Percentiles rank a stretch among this genome's conserved stretches.
These are phyloP conservation scores for Nematocida ironsii DNA, from an alignment of 371 early-diverging fungal species.

Conservation along the genomic window DNA sequence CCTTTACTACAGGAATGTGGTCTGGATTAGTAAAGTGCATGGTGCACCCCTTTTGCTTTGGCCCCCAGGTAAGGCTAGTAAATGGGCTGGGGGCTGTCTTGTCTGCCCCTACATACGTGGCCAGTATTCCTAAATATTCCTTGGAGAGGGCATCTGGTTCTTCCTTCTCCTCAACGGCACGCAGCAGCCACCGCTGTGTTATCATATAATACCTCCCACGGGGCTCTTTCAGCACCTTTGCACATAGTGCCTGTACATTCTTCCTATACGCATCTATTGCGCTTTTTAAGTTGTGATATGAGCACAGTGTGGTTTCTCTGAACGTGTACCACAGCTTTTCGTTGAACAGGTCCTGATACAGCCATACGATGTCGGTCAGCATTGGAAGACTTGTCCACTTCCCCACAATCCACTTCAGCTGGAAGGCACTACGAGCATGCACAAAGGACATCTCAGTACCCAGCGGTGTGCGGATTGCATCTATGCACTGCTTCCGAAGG, in stretches of 20 bases:
- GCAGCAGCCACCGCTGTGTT: background rate
- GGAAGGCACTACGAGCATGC: background rate
- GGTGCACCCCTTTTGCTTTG: background rate
- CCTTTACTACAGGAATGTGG: background rate
- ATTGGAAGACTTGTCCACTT: constrained; percentile 1
- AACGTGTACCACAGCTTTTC: constrained; percentile 10
- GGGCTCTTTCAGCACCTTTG: background rate
- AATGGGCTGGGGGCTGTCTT: constrained; percentile 25
- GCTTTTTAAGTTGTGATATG: background rate
- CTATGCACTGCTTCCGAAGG: constrained; percentile 10
- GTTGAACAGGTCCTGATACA: constrained; percentile 19
- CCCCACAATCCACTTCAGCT: constrained; percentile 18
- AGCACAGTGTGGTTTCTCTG: background rate
- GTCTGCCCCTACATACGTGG: constrained; percentile 1
- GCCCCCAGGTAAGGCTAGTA: background rate
- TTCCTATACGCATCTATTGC: constrained; percentile 2
- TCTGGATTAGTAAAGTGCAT: background rate
- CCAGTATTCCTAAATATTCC: constrained; percentile 16
- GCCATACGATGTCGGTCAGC: constrained; percentile 11
- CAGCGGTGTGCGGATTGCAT: background rate
- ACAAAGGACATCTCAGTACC: background rate
- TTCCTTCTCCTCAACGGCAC: background rate
- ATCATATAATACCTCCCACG: background rate
- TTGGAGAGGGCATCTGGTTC: background rate
- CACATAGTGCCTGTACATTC: background rate